phyloP scores from a whole-genome alignment of 1,284 basidiomycete species.

The Marasmius sp. region DNA sequence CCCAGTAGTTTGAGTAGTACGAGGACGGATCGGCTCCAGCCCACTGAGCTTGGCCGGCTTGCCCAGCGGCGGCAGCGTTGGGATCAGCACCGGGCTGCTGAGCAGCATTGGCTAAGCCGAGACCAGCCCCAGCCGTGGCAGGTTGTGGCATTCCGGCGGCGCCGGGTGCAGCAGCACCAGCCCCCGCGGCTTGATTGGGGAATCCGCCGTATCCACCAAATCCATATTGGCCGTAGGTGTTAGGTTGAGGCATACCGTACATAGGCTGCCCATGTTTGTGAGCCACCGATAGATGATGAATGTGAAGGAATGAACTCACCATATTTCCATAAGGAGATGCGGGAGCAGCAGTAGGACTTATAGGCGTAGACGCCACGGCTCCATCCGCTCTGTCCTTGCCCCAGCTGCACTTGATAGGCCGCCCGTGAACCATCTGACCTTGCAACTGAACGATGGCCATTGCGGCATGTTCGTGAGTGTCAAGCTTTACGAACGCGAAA shows the following conservation, averaged over 20 bases:
- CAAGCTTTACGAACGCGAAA: conserved; percentile 97
- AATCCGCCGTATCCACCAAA: conserved; percentile 75
- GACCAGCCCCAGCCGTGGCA: conserved; percentile 48
- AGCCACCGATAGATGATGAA: conserved; percentile 3
- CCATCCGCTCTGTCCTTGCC: conserved; percentile 91
- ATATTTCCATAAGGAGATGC: conserved; percentile 72
- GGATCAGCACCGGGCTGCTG: conserved; percentile 60
- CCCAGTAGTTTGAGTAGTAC: conserved; percentile 84
- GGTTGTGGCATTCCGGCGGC: conserved; percentile 72
- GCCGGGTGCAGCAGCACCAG: conserved; percentile 49
- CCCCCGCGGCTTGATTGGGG: conserved; percentile 53
- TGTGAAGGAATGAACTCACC: conserved; percentile 42
- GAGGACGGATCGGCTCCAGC: conserved; percentile 65
- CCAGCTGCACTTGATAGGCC: conserved; percentile 97
- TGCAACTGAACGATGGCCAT: conserved; percentile 95
- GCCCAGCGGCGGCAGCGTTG: conserved; percentile 45
- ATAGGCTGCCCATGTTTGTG: conserved; percentile 52
- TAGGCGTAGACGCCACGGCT: conserved; percentile 52
- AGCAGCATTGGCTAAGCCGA: conserved; percentile 51
- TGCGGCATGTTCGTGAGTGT: conserved; percentile 96
- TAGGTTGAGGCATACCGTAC: conserved; percentile 85
- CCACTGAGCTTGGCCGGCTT: conserved; percentile 72
- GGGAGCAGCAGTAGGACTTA: conserved; percentile 62
- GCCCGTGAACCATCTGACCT: conserved; percentile 92
- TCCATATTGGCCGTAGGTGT: conserved; percentile 76